Conservation (phyloP, 2,329 filamentous ascomycete species). For the Gnomoniopsis sp. region DNA sequence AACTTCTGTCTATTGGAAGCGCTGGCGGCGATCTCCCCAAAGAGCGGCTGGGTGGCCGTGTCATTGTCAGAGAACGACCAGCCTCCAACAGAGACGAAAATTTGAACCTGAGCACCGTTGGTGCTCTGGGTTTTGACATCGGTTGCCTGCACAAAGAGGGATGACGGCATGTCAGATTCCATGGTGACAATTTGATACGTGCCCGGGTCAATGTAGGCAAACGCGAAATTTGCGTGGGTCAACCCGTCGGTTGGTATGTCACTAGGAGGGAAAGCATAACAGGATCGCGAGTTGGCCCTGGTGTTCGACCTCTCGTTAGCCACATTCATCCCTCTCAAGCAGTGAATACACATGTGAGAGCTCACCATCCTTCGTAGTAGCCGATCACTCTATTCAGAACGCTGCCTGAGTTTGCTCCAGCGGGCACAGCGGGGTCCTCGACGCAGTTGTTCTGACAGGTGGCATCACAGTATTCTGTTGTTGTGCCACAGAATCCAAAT, state of each 20-base stretch:
- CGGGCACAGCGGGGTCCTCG: too few relatives aligned
- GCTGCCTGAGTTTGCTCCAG: neutral
- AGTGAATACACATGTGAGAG: too few relatives aligned
- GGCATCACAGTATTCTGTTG: slow-evolving; percentile 18
- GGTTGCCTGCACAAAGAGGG: slow-evolving; percentile 28
- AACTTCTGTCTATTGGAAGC: slow-evolving; percentile 19
- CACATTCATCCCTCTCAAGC: too few relatives aligned
- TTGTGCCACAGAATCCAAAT: slow-evolving; percentile 17
- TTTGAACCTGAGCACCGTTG: slow-evolving; percentile 27
- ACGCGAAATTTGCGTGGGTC: slow-evolving; percentile 34
- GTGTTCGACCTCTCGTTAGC: slow-evolving; percentile 22
- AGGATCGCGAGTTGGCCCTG: slow-evolving; percentile 15
- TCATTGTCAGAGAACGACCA: slow-evolving; percentile 31
- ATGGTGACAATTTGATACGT: slow-evolving; percentile 23
- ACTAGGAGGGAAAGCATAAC: slow-evolving; percentile 21
- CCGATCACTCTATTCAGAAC: slow-evolving; percentile 15
- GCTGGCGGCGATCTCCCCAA: slow-evolving; percentile 24
- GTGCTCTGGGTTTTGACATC: slow-evolving; percentile 27
- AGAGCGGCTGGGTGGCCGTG: slow-evolving; percentile 22
- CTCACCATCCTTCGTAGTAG: slow-evolving; percentile 27
- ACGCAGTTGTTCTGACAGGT: too few relatives aligned
- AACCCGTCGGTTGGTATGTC: slow-evolving; percentile 25
- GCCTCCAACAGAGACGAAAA: slow-evolving; percentile 38
- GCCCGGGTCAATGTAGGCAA: slow-evolving; percentile 29
- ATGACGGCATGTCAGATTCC: neutral